Base-by-base conservation (phyloP, 2,329 filamentous ascomycete genomes). In the Talaromyces rugulosus region DNA sequence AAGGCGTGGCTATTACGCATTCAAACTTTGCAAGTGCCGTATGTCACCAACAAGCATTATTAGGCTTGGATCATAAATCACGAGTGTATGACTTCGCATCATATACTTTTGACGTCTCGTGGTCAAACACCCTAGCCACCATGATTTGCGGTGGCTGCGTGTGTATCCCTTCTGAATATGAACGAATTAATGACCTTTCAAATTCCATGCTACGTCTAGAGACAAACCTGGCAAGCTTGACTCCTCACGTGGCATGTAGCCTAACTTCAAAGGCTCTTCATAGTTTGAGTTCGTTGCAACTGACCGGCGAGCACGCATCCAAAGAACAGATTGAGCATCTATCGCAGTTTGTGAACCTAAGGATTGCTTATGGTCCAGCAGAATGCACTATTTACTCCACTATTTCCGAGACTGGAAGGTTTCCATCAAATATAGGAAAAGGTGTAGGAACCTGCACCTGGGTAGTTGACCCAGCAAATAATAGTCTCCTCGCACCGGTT, bases 401-500 rank as follows among this genome's bases (percentile, higher is more conserved):
- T 18, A 11, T 40, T 18, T 33, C 27, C 2, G 14, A 11, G 8
- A 51, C 27, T 12, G n/a, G 42, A 44, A 55, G 50, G 7, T 6
- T 28, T 5, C 23, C 27, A 52, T 30, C 27, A 14, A 52, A 30
- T 30, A 52, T 52, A 12, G 47, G 47, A 30, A 52, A 30, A 52
- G 47, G 47, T 52, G 47, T 52, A 27, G 47, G 47, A 6, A 11
- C 12, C 9, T 52, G 47, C 47, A 52, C 47, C 47, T 52, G 47
- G 47, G 23, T 52, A 6, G 47, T 52, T 34, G 42, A 23, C 33
- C 30, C 47, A n/a, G 30, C 3, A 6, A 23, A 56, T 4, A 7
- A 42, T 5, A 42, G 18, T 3, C 14, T 27, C 9, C 88, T 90
- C 0, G 89, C 95, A 0, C 72, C 92, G 18, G 82, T 85, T 47